Evolutionary conservation across 2,329 filamentous ascomycete genomes (phyloP).

Genomic region (Aschersonia sp.): DNA sequence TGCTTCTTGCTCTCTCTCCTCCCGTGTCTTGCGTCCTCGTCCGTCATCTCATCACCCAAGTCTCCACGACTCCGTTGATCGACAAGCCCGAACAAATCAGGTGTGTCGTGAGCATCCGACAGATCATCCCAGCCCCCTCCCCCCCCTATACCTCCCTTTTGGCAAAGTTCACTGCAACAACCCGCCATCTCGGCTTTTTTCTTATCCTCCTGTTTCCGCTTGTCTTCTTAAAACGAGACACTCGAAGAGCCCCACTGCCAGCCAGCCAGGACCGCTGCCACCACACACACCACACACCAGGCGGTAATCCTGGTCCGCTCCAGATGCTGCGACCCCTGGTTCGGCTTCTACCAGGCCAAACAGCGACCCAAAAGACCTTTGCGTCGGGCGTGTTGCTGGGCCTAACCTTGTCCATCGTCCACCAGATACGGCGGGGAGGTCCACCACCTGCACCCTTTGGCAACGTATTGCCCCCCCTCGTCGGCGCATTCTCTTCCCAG

Average conservation of each 20-base stretch:
- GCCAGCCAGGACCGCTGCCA: background rate
- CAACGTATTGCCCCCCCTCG: background rate
- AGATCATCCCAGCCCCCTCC: background rate
- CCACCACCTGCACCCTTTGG: constrained; percentile 1
- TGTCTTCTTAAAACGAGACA: background rate
- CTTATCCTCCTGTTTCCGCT: background rate
- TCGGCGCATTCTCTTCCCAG: background rate
- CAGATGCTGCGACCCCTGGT: too few relatives aligned
- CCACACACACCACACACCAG: background rate
- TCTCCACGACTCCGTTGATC: too few relatives aligned
- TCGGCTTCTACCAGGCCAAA: too few relatives aligned
- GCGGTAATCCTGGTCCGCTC: too few relatives aligned
- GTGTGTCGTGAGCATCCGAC: background rate
- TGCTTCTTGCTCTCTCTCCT: too few relatives aligned
- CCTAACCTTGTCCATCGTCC: constrained; percentile 2
- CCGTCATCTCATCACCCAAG: too few relatives aligned
- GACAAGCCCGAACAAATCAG: too few relatives aligned
- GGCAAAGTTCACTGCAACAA: background rate
- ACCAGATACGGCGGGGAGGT: constrained; percentile 1
- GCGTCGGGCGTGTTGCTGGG: background rate
- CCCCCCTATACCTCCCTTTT: background rate
- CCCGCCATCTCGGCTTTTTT: background rate
- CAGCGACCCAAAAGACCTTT: background rate
- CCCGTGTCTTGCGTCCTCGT: too few relatives aligned
- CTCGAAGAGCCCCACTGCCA: background rate